These are phyloP conservation scores for Phytophthora melonis DNA, from an alignment of 352 stramenopile genomes.

Conservation along the genomic window DNA sequence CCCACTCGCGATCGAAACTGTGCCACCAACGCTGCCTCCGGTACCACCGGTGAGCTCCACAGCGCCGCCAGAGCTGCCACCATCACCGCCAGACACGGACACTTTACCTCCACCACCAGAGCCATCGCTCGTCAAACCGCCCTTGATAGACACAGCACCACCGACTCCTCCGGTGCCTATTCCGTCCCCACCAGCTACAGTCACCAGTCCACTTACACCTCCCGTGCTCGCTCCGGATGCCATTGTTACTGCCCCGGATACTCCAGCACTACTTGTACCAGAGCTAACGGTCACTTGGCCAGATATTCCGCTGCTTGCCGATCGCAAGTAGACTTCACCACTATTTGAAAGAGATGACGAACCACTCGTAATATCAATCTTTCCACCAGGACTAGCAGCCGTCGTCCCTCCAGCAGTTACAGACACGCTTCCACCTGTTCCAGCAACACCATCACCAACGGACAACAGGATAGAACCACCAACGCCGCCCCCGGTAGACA, in stretches of 20 bases:
- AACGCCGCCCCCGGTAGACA: constrained; percentile 6
- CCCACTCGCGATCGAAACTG: constrained; percentile 35
- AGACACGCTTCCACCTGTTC: constrained; percentile 48
- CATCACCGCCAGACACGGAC: constrained; percentile 10
- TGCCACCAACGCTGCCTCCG: constrained; percentile 36
- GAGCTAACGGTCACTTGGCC: constrained; percentile 14
- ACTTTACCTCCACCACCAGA: constrained; percentile 4
- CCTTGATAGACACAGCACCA: constrained; percentile 36
- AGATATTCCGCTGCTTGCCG: constrained; percentile 35
- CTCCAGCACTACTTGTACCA: constrained; percentile 31
- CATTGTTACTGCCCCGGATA: constrained; percentile 40
- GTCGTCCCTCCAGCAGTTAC: constrained; percentile 43
- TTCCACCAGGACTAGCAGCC: constrained; percentile 41
- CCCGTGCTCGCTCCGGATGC: constrained; percentile 41
- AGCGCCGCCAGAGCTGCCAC: constrained; percentile 15
- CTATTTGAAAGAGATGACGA: constrained; percentile 40
- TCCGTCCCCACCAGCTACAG: constrained; percentile 40
- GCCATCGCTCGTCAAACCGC: constrained; percentile 4
- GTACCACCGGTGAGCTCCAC: constrained; percentile 24
- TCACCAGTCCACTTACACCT: constrained; percentile 42
- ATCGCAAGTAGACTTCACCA: constrained; percentile 39
- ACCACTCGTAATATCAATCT: constrained; percentile 42
- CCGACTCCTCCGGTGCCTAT: constrained; percentile 32
- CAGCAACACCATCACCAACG: constrained; percentile 31
- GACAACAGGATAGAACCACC: constrained; percentile 32